phyloP scores from a whole-genome alignment of 2,329 filamentous ascomycete genomes.

The Colletotrichum filicis region DNA sequence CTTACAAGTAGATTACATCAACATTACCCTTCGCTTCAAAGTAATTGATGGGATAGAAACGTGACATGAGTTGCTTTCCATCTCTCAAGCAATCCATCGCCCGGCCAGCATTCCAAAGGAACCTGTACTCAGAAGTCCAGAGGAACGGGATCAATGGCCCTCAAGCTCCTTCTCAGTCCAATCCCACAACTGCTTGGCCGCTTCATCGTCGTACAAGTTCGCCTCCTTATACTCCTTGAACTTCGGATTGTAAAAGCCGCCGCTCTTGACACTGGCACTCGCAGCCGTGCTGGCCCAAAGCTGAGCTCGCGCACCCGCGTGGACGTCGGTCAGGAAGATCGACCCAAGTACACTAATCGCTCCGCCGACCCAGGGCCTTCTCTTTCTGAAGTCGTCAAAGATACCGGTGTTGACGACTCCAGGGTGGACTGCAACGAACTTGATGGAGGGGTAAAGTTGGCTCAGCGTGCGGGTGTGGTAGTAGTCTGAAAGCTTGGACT shows the following conservation, averaged over 20 bases:
- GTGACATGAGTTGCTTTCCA: too few relatives aligned
- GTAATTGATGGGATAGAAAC: too few relatives aligned
- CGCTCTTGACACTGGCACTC: neutral
- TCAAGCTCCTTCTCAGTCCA: neutral
- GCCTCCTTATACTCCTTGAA: neutral
- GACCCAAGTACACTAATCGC: neutral
- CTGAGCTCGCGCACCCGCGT: neutral
- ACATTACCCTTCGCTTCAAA: too few relatives aligned
- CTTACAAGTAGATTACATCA: too few relatives aligned
- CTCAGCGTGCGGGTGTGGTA: slow-evolving; percentile 43
- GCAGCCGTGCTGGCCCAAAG: neutral
- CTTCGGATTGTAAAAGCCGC: neutral
- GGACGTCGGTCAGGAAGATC: neutral
- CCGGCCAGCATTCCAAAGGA: too few relatives aligned
- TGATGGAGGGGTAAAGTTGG: slow-evolving; percentile 40
- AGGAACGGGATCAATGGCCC: neutral
- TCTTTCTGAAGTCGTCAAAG: neutral
- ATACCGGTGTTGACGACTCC: slow-evolving; percentile 37
- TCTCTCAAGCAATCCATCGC: too few relatives aligned
- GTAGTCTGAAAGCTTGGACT: slow-evolving; percentile 46
- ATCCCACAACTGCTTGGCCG: neutral
- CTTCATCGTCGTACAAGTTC: neutral
- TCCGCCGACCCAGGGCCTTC: neutral
- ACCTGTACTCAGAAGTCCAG: too few relatives aligned
- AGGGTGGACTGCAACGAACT: slow-evolving; percentile 41